Evolutionary conservation across 2,329 filamentous ascomycete species (phyloP).

Genomic region (Xylaria sp.): DNA sequence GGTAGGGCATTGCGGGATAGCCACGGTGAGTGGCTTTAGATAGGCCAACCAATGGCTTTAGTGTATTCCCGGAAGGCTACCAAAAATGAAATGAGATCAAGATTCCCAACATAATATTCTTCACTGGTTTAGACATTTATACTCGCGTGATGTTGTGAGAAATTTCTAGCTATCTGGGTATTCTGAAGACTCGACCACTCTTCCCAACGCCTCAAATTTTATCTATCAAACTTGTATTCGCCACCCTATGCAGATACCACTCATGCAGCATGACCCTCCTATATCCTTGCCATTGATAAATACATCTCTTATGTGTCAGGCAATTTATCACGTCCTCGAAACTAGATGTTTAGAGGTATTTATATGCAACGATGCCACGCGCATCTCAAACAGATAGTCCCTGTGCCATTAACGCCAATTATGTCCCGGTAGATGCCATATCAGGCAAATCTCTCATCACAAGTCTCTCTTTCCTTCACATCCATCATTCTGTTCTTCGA

Average conservation of each 20-base stretch:
- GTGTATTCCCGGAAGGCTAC: slow-evolving; percentile 38
- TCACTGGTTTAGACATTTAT: background rate
- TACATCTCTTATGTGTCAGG: slow-evolving; percentile 1
- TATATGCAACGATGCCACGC: slow-evolving; percentile 23
- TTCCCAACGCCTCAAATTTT: slow-evolving; percentile 3
- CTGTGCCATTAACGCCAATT: slow-evolving; percentile 26
- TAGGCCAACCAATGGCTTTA: slow-evolving; percentile 36
- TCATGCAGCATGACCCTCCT: slow-evolving; percentile 1
- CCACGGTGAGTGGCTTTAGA: slow-evolving; percentile 38
- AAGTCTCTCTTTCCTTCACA: background rate
- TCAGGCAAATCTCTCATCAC: slow-evolving; percentile 11
- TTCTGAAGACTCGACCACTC: background rate
- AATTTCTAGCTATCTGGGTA: background rate
- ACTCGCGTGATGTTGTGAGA: no score
- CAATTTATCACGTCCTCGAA: slow-evolving; percentile 15
- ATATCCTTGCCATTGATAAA: slow-evolving; percentile 2
- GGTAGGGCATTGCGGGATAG: slow-evolving; percentile 33
- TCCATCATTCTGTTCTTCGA: background rate
- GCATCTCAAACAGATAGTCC: slow-evolving; percentile 9
- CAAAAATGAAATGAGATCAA: slow-evolving; percentile 39
- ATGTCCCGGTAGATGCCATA: background rate
- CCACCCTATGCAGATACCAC: slow-evolving; percentile 10
- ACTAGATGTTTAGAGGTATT: slow-evolving; percentile 1
- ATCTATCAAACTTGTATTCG: background rate
- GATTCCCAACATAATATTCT: slow-evolving; percentile 34